Evolutionary conservation across 2,329 filamentous ascomycete genomes (phyloP), one percentile per base, ranked within the genome.

Genomic region (Pseudofabraea citricarpa): DNA sequence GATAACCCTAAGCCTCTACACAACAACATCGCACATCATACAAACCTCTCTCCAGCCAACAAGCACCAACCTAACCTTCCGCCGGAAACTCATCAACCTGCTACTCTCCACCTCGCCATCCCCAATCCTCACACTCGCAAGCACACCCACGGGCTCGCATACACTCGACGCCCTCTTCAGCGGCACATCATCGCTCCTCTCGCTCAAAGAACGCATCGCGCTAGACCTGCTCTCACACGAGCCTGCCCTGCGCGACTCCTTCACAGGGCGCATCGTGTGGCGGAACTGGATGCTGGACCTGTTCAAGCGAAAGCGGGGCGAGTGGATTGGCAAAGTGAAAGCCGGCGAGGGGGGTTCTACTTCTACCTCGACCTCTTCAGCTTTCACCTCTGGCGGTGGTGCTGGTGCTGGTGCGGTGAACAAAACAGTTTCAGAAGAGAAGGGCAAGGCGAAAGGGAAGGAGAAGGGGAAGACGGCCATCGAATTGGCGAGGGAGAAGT

Each of bases 221-320:
- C 71, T 79, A 51, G 77, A 85, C 52, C 67, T 88, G 8, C 66
- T 72, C 0, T 67, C 73, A 42, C 72, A 77, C 44, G 83, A 87
- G 57, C 61, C 68, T n/a, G 56, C 65, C 1, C 62, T 87, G 15
- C 73, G 83, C n/a, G 80, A 85, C 45, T 81, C 76, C 2, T 76
- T 74, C 26, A 72, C 79, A 18, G 84, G 84, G 2, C 69, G 83
- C 24, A 80, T 79, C 3, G 82, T 87, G 9, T 87, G 83, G 82
- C 73, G 79, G 51, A 87, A 87, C 56, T 88, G 84, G 83, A 75
- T 72, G 26, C 83, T 87, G 76, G 84, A 88, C 62, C 63, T 84
- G 5, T 87, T 83, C 63, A 83, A 81, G 57, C 69, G 81, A 21
- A 68, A 73, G 41, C 68, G 78, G 31, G 69, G 67, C 5, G 81